phyloP scores from a whole-genome alignment of 2,329 filamentous ascomycete genomes.

The Xylariaceae sp. region DNA sequence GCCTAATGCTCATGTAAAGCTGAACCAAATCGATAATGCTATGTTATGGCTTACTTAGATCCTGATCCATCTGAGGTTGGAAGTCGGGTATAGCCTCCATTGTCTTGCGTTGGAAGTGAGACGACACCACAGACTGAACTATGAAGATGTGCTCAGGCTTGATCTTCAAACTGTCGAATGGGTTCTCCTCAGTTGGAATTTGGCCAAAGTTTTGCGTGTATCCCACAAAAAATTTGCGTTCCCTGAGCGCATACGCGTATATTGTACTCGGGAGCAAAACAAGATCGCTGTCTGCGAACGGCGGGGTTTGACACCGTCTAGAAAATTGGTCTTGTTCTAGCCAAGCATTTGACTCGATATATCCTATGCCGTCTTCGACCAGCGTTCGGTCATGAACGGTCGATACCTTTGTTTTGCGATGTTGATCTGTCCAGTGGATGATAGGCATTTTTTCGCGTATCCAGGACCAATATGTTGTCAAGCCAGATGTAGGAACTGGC shows the following conservation, averaged over 20 bases:
- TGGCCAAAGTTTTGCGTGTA: neutral
- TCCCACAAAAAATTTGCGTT: conserved; percentile 6
- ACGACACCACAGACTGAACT: conserved; percentile 5
- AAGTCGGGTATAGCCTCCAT: conserved; percentile 1
- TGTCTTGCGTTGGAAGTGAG: conserved; percentile 5
- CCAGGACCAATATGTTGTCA: neutral
- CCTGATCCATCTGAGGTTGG: conserved; percentile 4
- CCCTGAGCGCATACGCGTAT: conserved; percentile 6
- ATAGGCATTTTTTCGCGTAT: conserved; percentile 3
- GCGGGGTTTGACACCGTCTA: neutral
- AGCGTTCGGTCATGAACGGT: conserved; percentile 6
- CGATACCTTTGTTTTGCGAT: neutral
- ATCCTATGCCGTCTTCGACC: neutral
- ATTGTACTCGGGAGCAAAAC: neutral
- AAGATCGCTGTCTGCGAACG: neutral
- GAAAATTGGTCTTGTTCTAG: neutral
- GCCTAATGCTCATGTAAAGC: no score
- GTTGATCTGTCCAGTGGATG: neutral
- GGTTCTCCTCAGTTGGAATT: neutral
- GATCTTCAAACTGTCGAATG: conserved; percentile 6
- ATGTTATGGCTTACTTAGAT: conserved; percentile 1
- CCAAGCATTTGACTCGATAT: neutral
- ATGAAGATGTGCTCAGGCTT: conserved; percentile 1
- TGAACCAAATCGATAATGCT: no score
- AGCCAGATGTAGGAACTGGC: neutral